Evolutionary conservation across 495 filamentous ascomycete species (phyloP).

Genomic region (Aspergillus avenaceus): DNA sequence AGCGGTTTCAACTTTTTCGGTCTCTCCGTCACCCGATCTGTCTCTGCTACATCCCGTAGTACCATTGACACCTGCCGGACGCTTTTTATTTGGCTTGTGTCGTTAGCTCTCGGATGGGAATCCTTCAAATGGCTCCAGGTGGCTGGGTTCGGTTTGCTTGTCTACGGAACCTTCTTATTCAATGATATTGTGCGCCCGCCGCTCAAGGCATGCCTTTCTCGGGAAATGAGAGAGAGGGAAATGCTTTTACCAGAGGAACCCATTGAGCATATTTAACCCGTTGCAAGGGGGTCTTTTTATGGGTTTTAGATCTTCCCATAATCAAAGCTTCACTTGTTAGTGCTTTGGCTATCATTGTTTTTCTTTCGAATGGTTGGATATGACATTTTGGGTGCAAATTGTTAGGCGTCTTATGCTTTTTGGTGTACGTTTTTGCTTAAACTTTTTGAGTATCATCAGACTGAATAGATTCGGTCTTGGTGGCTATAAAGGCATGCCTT

Average conservation of each 20-base stretch:
- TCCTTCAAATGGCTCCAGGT: conserved; percentile 98
- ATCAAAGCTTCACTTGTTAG: not conserved
- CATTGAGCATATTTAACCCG: conserved; percentile 64
- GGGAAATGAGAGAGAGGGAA: conserved; percentile 34
- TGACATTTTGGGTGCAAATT: not conserved
- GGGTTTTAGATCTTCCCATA: not conserved
- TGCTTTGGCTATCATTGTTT: not conserved
- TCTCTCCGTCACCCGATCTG: conserved; percentile 79
- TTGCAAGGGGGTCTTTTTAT: not conserved
- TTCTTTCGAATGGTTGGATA: not conserved
- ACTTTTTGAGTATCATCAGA: not conserved
- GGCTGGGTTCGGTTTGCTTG: conserved; percentile 77
- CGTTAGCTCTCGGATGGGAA: conserved; percentile 91
- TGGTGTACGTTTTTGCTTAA: not conserved
- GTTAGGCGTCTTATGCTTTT: not conserved
- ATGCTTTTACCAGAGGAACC: conserved; percentile 80
- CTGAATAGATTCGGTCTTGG: not conserved
- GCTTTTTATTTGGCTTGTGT: conserved; percentile 97
- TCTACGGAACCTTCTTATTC: conserved; percentile 96
- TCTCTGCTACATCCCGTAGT: conserved; percentile 86
- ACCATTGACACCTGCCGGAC: conserved; percentile 98
- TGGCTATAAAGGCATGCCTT: no score
- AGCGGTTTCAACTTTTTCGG: conserved; percentile 99
- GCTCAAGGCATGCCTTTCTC: conserved; percentile 54
- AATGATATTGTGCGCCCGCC: conserved; percentile 89